These are phyloP conservation scores for Fraxinus anomala DNA, from an alignment of 257 asterid species.

Conservation along the genomic window DNA sequence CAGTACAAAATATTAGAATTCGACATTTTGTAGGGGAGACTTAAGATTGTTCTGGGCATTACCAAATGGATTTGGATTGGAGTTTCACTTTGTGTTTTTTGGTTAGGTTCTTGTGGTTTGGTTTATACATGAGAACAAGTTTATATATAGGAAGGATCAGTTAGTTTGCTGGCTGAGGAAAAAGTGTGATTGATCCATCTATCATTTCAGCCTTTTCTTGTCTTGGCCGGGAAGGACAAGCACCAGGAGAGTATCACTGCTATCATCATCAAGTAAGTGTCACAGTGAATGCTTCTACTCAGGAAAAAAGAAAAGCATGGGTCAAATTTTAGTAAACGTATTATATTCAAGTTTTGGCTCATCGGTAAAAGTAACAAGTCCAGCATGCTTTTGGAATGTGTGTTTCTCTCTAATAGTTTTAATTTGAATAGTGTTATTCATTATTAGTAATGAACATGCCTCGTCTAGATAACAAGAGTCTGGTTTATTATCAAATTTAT, in stretches of 20 bases:
- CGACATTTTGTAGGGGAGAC: background rate
- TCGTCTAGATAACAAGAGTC: no score
- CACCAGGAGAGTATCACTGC: slow-evolving; percentile 32
- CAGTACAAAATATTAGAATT: no score
- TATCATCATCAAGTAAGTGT: slow-evolving; percentile 26
- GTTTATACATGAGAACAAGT: slow-evolving; percentile 29
- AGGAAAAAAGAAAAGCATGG: background rate
- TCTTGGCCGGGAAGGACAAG: slow-evolving; percentile 79
- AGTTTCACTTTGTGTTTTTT: slow-evolving; percentile 16
- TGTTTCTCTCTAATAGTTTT: no score
- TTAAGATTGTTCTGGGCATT: slow-evolving; percentile 21
- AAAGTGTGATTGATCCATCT: slow-evolving; percentile 60
- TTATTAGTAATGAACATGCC: no score
- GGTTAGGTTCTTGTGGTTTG: slow-evolving; percentile 30
- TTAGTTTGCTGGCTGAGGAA: slow-evolving; percentile 21
- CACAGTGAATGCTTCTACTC: background rate
- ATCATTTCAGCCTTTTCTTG: slow-evolving; percentile 79
- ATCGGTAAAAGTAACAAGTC: no score
- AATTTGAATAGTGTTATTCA: no score
- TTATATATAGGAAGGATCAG: slow-evolving; percentile 46
- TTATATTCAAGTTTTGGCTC: no score
- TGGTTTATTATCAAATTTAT: no score
- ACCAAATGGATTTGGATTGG: background rate
- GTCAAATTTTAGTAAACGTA: no score
- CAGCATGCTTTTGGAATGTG: no score